Conservation (phyloP, 2,329 filamentous ascomycete species). For the Orbilia blumenaviensis region DNA sequence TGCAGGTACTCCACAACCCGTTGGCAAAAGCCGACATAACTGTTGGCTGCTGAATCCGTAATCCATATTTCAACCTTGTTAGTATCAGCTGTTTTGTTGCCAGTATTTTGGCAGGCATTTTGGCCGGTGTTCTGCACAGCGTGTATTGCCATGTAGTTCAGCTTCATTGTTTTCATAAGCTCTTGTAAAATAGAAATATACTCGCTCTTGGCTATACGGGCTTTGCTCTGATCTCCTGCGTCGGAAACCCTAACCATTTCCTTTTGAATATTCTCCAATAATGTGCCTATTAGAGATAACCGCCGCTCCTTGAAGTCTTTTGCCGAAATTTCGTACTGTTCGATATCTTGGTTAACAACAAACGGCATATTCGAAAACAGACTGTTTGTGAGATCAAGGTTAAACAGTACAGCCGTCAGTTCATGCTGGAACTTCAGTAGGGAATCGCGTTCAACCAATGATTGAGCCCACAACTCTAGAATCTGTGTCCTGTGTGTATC, state of each 20-base stretch:
- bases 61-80: not conserved
- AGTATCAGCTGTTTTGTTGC: constrained; percentile 22
- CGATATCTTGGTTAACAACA: constrained; percentile 59
- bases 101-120: not conserved
- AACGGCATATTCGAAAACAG: constrained; percentile 70
- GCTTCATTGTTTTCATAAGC: constrained; percentile 71
- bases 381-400: constrained; percentile 62
- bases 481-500: constrained; percentile 56
- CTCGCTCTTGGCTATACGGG: constrained; percentile 61
- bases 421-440: constrained; percentile 70
- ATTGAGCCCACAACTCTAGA: constrained; percentile 68
- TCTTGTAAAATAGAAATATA: constrained; percentile 66
- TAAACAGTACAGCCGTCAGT: constrained; percentile 67
- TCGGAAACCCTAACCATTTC: constrained; percentile 62
- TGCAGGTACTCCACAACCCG: constrained; percentile 69
- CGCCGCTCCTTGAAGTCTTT: constrained; percentile 68
- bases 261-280: constrained; percentile 69
- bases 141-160: constrained; percentile 68
- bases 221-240: constrained; percentile 22
- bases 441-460: constrained; percentile 69
- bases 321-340: constrained; percentile 64
- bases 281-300: constrained; percentile 66
- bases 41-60: not conserved
- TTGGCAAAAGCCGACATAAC: constrained; percentile 71
- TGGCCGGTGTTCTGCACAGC: constrained; percentile 56